These are phyloP conservation scores for Musa beccarii DNA, from an alignment of 176 grass and related monocot genomes.

Conservation along the genomic window DNA sequence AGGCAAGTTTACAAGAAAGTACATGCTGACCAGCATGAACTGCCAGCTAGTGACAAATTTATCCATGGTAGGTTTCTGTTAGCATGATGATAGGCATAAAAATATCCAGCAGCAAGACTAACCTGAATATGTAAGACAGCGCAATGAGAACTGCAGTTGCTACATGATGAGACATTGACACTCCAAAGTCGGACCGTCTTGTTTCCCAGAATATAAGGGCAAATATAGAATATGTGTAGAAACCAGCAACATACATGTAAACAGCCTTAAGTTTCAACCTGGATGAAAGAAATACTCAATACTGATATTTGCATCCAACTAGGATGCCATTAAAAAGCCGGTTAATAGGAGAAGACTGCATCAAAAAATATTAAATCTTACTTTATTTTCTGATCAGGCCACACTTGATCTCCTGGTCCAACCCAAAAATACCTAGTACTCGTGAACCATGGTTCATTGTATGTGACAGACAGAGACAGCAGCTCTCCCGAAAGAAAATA, in stretches of 20 bases:
- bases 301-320: background rate
- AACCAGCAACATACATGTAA: conserved; percentile 24
- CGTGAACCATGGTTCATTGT: background rate
- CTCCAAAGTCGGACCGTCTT: conserved; percentile 11
- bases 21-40: background rate
- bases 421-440: conserved; percentile 16
- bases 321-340: background rate
- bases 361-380: background rate
- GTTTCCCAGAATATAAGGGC: conserved; percentile 21
- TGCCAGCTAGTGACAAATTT: background rate
- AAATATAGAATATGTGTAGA: conserved; percentile 24
- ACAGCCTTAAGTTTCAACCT: conserved; percentile 19
- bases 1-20: background rate
- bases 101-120: background rate
- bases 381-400: conserved; percentile 27
- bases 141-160: conserved; percentile 6
- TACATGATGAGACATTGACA: conserved; percentile 22
- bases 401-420: conserved; percentile 20
- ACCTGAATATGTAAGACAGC: conserved; percentile 19
- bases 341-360: background rate
- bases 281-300: background rate
- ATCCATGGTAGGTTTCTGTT: background rate
- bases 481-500: conserved; percentile 33
- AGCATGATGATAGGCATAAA: background rate
- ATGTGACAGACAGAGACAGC: conserved; percentile 5